phyloP scores from a whole-genome alignment of 1,284 basidiomycete genomes.

The Marasmius oreades region DNA sequence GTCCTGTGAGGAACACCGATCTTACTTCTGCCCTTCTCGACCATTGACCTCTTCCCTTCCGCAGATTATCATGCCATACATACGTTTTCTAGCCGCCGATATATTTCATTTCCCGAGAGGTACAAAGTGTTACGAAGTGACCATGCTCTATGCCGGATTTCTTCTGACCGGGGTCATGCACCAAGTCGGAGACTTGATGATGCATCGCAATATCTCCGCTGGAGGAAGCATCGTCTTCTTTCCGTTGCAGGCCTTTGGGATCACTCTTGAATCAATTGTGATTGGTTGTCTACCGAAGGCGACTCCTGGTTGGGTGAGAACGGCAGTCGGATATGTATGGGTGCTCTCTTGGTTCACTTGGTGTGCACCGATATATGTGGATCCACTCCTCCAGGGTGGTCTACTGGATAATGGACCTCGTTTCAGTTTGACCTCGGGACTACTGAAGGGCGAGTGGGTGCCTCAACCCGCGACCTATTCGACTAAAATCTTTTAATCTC shows the following conservation, averaged over 20 bases:
- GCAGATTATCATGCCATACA: neutral
- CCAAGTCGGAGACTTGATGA: neutral
- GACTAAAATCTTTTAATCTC: too few relatives aligned
- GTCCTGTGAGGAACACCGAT: neutral
- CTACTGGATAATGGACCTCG: neutral
- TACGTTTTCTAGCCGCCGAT: neutral
- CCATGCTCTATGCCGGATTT: neutral
- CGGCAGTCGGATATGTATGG: neutral
- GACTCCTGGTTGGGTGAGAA: neutral
- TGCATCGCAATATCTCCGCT: neutral
- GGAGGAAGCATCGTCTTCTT: neutral
- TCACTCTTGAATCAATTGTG: neutral
- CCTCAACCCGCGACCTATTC: neutral
- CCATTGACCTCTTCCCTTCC: neutral
- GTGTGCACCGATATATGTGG: constrained; percentile 1
- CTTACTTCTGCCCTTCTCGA: neutral
- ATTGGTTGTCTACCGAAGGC: too few relatives aligned
- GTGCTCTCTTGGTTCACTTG: neutral
- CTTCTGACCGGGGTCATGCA: neutral
- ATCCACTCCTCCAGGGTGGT: neutral
- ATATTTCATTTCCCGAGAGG: neutral
- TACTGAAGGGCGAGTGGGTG: neutral
- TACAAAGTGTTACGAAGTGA: neutral
- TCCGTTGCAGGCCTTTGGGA: neutral
- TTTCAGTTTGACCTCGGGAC: neutral